Conservation (phyloP, 2,329 filamentous ascomycete genomes). For the Cadophora sp. region DNA sequence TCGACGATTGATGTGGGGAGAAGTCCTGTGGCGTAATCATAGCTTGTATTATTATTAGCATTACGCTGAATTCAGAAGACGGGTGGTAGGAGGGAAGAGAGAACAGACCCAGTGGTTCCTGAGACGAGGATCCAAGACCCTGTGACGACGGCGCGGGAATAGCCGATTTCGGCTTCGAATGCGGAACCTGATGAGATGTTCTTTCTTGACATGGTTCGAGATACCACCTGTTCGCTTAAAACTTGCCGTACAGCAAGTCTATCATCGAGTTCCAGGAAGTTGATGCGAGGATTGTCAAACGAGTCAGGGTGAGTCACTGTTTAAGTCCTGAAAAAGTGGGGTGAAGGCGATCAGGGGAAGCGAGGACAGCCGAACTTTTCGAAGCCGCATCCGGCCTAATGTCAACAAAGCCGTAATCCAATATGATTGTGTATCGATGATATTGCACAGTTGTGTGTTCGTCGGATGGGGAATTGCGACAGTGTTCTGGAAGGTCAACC, state of each 20-base stretch:
- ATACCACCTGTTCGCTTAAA: background rate
- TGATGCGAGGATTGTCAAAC: background rate
- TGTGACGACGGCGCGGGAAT: slow-evolving; percentile 12
- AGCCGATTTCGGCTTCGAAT: slow-evolving; percentile 14
- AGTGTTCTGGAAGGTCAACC: no score
- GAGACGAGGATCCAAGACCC: slow-evolving; percentile 12
- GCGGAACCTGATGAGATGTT: slow-evolving; percentile 7
- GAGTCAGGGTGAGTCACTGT: background rate
- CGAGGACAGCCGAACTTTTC: background rate
- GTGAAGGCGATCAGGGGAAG: background rate
- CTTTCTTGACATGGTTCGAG: background rate
- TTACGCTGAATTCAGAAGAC: background rate
- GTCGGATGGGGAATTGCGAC: no score
- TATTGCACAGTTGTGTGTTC: no score
- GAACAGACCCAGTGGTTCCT: slow-evolving; percentile 17
- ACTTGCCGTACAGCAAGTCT: background rate
- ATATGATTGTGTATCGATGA: no score
- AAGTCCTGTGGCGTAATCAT: slow-evolving; percentile 4
- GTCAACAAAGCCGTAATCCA: background rate
- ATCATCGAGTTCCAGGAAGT: background rate
- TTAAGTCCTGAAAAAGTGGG: background rate
- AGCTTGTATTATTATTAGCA: background rate
- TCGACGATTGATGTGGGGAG: slow-evolving; percentile 2
- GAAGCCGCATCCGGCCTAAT: background rate
- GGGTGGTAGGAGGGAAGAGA: background rate